Conservation (phyloP, 1,284 basidiomycete genomes). For the Takashimella tepidaria region DNA sequence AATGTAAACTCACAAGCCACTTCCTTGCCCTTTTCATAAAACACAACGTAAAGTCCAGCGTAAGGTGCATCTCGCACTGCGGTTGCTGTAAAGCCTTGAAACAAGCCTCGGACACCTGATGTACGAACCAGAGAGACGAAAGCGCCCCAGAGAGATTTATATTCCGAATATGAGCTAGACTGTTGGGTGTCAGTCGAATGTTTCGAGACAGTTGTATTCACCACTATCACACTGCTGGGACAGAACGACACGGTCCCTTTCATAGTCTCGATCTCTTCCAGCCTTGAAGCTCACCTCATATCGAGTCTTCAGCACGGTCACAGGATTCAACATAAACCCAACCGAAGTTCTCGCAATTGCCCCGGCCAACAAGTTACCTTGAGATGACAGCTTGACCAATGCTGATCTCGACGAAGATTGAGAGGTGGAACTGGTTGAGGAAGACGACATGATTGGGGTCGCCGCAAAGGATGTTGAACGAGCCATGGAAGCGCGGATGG, state of each 20-base stretch:
- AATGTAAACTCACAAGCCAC: constrained; percentile 54
- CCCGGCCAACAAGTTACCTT: constrained; percentile 85
- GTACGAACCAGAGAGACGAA: constrained; percentile 59
- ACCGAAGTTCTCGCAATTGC: constrained; percentile 78
- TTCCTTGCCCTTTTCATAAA: constrained; percentile 80
- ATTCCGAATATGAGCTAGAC: constrained; percentile 70
- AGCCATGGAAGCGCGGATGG: constrained; percentile 62
- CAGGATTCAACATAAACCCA: constrained; percentile 84
- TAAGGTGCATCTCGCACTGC: constrained; percentile 92
- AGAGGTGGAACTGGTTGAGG: constrained; percentile 8
- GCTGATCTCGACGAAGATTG: constrained; percentile 35
- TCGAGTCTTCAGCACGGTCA: constrained; percentile 90
- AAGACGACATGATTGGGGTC: constrained; percentile 7
- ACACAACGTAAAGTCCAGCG: constrained; percentile 85
- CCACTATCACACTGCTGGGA: too few species aligned
- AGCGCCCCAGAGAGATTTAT: constrained; percentile 61
- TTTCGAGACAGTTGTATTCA: too few species aligned
- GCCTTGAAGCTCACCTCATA: constrained; percentile 65
- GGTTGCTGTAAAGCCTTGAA: constrained; percentile 84
- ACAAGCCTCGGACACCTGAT: constrained; percentile 71
- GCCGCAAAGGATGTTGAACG: constrained; percentile 28
- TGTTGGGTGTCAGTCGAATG: constrained; percentile 37
- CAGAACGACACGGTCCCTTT: too few species aligned
- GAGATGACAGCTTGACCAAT: constrained; percentile 67
- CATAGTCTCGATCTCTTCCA: not conserved